Evolutionary conservation across 208 protist species (phyloP).

Genomic region (Acanthamoeba lenticulata): DNA sequence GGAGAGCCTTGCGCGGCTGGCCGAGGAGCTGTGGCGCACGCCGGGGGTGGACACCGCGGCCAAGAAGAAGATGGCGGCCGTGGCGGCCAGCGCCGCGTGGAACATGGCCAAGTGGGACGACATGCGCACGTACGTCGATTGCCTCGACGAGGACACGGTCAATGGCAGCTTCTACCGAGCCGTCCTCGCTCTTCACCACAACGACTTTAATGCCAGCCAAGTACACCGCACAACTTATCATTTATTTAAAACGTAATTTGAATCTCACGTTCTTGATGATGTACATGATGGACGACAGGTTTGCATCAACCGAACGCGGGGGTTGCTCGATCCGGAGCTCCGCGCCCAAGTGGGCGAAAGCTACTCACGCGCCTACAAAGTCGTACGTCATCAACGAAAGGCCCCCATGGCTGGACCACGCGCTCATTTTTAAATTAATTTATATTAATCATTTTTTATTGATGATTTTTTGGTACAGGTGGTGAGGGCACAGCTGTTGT

Average conservation of each 20-base stretch:
- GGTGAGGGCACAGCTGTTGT: slow-evolving; percentile 97
- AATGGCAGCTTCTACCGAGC: slow-evolving; percentile 93
- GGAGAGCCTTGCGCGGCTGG: slow-evolving; percentile 89
- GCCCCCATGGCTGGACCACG: neutral
- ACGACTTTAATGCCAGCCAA: slow-evolving; percentile 77
- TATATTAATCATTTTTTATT: too few relatives aligned
- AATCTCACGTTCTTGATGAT: too few relatives aligned
- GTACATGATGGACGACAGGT: neutral
- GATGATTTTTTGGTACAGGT: slow-evolving; percentile 79
- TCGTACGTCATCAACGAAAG: slow-evolving; percentile 70
- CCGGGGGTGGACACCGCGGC: neutral
- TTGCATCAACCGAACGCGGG: slow-evolving; percentile 90
- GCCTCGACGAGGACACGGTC: slow-evolving; percentile 92
- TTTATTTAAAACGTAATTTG: too few relatives aligned
- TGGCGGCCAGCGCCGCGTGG: slow-evolving; percentile 96
- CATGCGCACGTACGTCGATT: slow-evolving; percentile 83
- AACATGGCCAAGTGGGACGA: slow-evolving; percentile 87
- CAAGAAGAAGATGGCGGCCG: slow-evolving; percentile 90
- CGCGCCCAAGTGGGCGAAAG: slow-evolving; percentile 96
- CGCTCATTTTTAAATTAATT: too few relatives aligned
- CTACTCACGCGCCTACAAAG: slow-evolving; percentile 97
- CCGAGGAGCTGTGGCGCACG: slow-evolving; percentile 84
- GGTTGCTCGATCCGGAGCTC: slow-evolving; percentile 94
- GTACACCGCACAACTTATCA: slow-evolving; percentile 60
- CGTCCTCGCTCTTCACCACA: slow-evolving; percentile 81